Base-by-base conservation (phyloP, 1,284 basidiomycete species). In the Apiotrichum laibachii region DNA sequence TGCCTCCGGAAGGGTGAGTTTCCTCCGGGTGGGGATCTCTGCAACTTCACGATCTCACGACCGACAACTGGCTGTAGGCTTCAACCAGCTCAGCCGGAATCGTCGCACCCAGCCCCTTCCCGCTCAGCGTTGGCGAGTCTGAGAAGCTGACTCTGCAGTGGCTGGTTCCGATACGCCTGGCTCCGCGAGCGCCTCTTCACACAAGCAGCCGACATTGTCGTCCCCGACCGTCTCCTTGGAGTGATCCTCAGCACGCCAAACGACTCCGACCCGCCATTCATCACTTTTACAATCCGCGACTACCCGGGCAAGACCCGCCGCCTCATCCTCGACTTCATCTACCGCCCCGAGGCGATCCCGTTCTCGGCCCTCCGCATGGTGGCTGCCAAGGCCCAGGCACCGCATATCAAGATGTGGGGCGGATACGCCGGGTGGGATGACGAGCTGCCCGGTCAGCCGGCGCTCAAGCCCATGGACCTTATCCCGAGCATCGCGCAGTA, bases 361-460 rank as follows among this genome's bases (percentile, higher is more conserved):
- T 48, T 31, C 15, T 16, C 12, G 6, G 31, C 31, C 18, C 26
- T 48, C 7, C 46, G 46, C 31, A 34, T 2, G 13, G 26, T 13
- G 16, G 46, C 31, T 2, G 26, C 26, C 46, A 16, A 35, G 1
- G 47, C 55, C 22, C 52, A 54, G 21, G 55, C 55, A 10, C 19
- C 37, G 16, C 51, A 59, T 39, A 31, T 62, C 13, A 54, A 55
- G 44, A 11, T 62, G 18, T 59, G 57, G 61, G 61, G 57, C 39
- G 47, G 37, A n/a, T 52, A 37, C 33, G 44, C 16, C 4, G 55
- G 34, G 0, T 59, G 55, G 51, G 55, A 62, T 45, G 21, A 33
- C 6, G 31, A 55, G 34, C 16, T 47, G n/a, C 57, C 42, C 3
- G 40, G n/a, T 3, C 40, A 42, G 40, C 40, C 40, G 15, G 18